These are phyloP conservation scores for Rhizophagus sp. DNA, from an alignment of 192 early-diverging fungal species.

Conservation along the genomic window DNA sequence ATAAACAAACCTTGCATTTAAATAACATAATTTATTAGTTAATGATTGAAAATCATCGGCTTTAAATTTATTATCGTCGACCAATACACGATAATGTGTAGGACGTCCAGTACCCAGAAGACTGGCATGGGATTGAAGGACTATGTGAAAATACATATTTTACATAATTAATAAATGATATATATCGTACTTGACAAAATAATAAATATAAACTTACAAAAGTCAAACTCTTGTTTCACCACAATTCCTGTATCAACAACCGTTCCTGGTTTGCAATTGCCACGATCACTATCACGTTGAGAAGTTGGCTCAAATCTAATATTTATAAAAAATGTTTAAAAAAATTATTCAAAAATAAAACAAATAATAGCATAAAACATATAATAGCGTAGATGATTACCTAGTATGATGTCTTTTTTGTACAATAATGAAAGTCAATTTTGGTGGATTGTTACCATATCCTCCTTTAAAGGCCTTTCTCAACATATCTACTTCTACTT, in stretches of 20 bases:
- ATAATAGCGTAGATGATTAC: constrained; percentile 21
- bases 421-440: constrained; percentile 82
- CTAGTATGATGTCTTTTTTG: constrained; percentile 90
- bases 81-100: constrained; percentile 86
- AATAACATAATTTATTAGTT: background rate
- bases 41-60: background rate
- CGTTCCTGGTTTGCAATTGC: constrained; percentile 73
- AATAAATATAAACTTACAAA: background rate
- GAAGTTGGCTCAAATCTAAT: constrained; percentile 64
- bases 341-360: background rate
- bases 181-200: background rate
- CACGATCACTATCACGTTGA: constrained; percentile 61
- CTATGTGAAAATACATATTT: background rate
- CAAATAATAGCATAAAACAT: background rate
- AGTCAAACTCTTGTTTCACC: background rate
- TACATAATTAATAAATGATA: background rate
- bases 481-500: background rate
- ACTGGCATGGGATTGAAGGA: constrained; percentile 72
- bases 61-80: constrained; percentile 75
- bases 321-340: background rate
- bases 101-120: constrained; percentile 92
- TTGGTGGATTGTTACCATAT: constrained; percentile 45
- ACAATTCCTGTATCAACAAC: constrained; percentile 11
- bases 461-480: background rate
- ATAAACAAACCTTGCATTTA: background rate